Conservation (phyloP, 2,329 filamentous ascomycete species). For the Atkinsonella hypoxylon region DNA sequence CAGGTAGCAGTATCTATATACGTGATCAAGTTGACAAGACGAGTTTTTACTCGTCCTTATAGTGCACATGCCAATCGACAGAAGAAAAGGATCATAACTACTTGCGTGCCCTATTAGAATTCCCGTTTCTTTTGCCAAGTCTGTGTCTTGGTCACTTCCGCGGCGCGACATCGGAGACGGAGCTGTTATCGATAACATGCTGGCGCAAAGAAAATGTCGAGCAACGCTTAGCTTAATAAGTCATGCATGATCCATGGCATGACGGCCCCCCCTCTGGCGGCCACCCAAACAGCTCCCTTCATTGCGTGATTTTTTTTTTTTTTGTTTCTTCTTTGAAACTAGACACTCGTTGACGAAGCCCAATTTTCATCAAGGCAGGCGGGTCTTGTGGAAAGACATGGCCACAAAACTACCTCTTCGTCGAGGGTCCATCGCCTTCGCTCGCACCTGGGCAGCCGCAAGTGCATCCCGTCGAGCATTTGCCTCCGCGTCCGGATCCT, state of each 20-base stretch:
- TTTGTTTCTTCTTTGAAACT: too few species aligned
- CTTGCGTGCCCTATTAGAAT: too few species aligned
- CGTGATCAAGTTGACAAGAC: too few species aligned
- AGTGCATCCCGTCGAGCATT: not conserved
- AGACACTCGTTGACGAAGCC: too few species aligned
- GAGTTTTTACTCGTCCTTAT: too few species aligned
- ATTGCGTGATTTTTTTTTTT: not conserved
- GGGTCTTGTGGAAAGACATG: too few species aligned
- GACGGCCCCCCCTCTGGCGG: not conserved
- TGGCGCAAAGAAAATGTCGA: too few species aligned
- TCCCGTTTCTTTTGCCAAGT: not conserved
- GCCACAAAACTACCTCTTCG: conserved; percentile 27
- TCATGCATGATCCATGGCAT: not conserved
- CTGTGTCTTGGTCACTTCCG: not conserved
- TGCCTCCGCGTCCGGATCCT: conserved; percentile 19
- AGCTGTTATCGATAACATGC: not conserved
- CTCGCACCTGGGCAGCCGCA: conserved; percentile 12
- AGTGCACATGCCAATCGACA: too few species aligned
- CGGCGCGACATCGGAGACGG: not conserved
- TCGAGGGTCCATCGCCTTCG: conserved; percentile 23
- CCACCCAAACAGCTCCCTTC: not conserved
- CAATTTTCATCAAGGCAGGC: too few species aligned
- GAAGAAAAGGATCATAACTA: too few species aligned
- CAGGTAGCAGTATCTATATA: conserved; percentile 3
- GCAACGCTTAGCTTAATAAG: not conserved